phyloP scores from a whole-genome alignment of 169 alveolate species.

The Cryptosporidium andersoni region DNA sequence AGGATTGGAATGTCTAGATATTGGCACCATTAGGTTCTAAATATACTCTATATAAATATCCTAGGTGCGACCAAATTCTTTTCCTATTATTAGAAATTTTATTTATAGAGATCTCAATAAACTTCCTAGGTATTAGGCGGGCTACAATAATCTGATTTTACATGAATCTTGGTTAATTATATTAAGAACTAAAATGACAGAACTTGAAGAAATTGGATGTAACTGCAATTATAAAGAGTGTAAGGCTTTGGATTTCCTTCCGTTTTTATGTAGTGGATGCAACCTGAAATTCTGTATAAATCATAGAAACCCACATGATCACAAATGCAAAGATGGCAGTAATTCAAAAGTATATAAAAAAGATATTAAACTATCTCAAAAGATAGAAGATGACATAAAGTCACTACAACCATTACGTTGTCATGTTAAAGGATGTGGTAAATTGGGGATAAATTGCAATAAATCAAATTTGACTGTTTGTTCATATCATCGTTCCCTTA shows the following conservation, averaged over 20 bases:
- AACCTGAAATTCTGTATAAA: conserved; percentile 16
- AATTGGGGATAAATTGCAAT: conserved; percentile 6
- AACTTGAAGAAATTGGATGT: conserved; percentile 43
- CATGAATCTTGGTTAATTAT: background rate
- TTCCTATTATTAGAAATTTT: background rate
- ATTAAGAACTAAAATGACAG: conserved; percentile 6
- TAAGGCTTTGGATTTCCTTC: conserved; percentile 14
- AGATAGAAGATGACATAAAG: background rate
- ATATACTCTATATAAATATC: conserved; percentile 16
- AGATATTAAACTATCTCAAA: background rate
- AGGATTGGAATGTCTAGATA: too few species aligned
- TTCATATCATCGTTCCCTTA: conserved; percentile 24
- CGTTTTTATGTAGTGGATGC: conserved; percentile 24
- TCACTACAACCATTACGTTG: background rate
- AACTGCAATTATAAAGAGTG: conserved; percentile 30
- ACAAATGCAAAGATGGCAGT: conserved; percentile 5
- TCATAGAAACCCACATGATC: conserved; percentile 8
- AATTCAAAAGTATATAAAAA: background rate
- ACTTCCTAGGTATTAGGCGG: background rate
- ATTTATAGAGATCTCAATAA: too few species aligned
- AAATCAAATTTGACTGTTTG: conserved; percentile 12
- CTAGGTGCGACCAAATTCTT: conserved; percentile 18
- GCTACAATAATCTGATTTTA: conserved; percentile 9
- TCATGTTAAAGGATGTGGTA: background rate
- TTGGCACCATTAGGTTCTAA: background rate